Evolutionary conservation across 2,329 filamentous ascomycete species (phyloP), one percentile per base, ranked within the genome.

Genomic region (Pyrenochaeta sp.): DNA sequence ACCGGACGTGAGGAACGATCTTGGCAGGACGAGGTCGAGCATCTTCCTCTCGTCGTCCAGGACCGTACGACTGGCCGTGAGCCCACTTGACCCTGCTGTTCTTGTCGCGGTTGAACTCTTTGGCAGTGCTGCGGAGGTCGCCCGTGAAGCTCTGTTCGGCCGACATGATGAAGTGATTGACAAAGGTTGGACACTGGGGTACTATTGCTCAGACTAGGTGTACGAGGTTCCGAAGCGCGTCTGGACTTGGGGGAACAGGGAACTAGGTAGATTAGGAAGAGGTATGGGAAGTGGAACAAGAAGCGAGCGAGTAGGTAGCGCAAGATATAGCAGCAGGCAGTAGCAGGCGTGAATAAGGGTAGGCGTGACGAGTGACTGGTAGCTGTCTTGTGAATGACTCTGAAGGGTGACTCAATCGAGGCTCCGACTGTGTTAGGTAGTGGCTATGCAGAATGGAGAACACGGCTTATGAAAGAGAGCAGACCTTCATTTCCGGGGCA

Each of bases 61-160:
- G 72, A 35, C 69, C 67, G 34, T 59, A 69, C 3, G 61, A 69
- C 50, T 68, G 61, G 42, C 77, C 77, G 53, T 76, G 69, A 14
- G 73, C 73, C 77, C 77, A 81, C 64, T 81, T 81, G 56, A 73
- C 69, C 64, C 77, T 74, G 55, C 68, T 74, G 53, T 75, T 72
- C 62, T 75, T 74, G 60, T 74, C 74, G 61, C 78, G 77, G 56
- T 76, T 74, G 69, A 72, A 77, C 57, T 80, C 78, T 60, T 77
- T 77, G 61, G 78, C 74, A 55, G 70, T 71, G 65, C 75, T 76
- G 63, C 81, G 81, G 51, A 84, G 73, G 63, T 84, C 81, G 65
- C 69, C 64, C 58, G 74, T 76, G 60, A 76, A 69, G 62, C 72
- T 68, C 65, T 76, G 74, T 57, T 76, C 72, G 58, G 73, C 65